phyloP scores from a whole-genome alignment of 2,329 filamentous ascomycete genomes.

The Thelonectria rubi region DNA sequence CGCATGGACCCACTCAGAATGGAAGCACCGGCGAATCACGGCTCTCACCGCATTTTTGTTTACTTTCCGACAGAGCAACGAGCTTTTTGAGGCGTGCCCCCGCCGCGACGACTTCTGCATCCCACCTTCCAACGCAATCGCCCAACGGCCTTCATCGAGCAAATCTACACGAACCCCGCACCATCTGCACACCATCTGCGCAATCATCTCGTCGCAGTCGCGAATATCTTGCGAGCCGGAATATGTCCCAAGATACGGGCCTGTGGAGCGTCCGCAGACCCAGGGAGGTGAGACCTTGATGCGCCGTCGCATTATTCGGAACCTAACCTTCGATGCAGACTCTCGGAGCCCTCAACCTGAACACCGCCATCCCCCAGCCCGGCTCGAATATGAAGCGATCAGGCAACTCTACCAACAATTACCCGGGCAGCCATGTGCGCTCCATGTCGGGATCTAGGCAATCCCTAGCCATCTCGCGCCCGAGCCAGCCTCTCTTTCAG shows the following conservation, averaged over 20 bases:
- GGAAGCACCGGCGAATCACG: conserved; percentile 41
- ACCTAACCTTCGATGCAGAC: conserved; percentile 66
- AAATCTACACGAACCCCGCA: conserved; percentile 11
- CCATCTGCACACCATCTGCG: conserved; percentile 22
- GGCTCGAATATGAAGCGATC: conserved; percentile 94
- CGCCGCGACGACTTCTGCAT: conserved; percentile 30
- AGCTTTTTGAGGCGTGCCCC: conserved; percentile 25
- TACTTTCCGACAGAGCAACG: conserved; percentile 55
- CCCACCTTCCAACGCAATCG: conserved; percentile 34
- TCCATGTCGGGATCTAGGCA: conserved; percentile 85
- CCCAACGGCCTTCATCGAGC: conserved; percentile 6
- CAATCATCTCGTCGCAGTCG: conserved; percentile 30
- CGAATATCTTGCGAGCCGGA: conserved; percentile 24
- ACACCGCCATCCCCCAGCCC: conserved; percentile 88
- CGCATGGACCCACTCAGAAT: neutral
- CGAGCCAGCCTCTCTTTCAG: conserved; percentile 87
- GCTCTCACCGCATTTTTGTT: conserved; percentile 47
- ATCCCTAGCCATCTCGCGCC: conserved; percentile 84
- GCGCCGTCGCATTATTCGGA: conserved; percentile 31
- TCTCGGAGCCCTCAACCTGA: conserved; percentile 83
- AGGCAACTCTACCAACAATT: conserved; percentile 70
- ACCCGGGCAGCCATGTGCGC: conserved; percentile 76
- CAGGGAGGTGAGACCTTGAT: conserved; percentile 74
- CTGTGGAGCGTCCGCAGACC: conserved; percentile 92
- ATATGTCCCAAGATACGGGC: conserved; percentile 87